phyloP scores from a whole-genome alignment of 352 stramenopile species.

The Phytophthora sp. region DNA sequence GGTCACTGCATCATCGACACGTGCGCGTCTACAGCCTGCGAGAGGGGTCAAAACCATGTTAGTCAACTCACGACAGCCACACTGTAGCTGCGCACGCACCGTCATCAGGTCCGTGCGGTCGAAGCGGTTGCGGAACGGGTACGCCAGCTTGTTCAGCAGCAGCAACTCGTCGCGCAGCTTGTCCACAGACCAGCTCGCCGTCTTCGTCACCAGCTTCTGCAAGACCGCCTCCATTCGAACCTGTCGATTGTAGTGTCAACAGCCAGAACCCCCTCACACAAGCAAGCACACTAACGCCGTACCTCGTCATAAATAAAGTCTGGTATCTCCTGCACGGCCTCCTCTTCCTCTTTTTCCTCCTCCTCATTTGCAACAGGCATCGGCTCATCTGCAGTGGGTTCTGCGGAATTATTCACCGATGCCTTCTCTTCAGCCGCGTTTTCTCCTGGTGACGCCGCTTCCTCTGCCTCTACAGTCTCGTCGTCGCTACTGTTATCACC shows the following conservation, averaged over 20 bases:
- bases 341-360: conserved; percentile 3
- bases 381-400: conserved; percentile 15
- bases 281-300: conserved; percentile 3
- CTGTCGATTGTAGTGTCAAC: too few relatives aligned
- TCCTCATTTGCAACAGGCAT: conserved; percentile 17
- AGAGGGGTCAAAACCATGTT: not conserved
- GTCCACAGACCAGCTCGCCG: conserved; percentile 70
- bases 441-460: not conserved
- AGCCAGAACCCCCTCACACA: not conserved
- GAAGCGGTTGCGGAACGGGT: conserved; percentile 62
- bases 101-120: conserved; percentile 74
- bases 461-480: conserved; percentile 19
- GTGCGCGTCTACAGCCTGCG: conserved; percentile 35
- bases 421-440: conserved; percentile 7
- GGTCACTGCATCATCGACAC: conserved; percentile 26
- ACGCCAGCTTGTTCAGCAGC: conserved; percentile 73
- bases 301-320: conserved; percentile 89
- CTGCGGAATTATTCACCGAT: not conserved
- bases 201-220: conserved; percentile 62
- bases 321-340: conserved; percentile 31
- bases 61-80: not conserved
- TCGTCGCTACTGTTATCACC: conserved; percentile 35
- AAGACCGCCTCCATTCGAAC: conserved; percentile 56
- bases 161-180: conserved; percentile 75
- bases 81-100: conserved; percentile 30